Percentiles rank a stretch among this genome's conserved stretches.
These are phyloP conservation scores for Lepidopterella palustris DNA, from an alignment of 495 filamentous ascomycete species.

Conservation along the genomic window DNA sequence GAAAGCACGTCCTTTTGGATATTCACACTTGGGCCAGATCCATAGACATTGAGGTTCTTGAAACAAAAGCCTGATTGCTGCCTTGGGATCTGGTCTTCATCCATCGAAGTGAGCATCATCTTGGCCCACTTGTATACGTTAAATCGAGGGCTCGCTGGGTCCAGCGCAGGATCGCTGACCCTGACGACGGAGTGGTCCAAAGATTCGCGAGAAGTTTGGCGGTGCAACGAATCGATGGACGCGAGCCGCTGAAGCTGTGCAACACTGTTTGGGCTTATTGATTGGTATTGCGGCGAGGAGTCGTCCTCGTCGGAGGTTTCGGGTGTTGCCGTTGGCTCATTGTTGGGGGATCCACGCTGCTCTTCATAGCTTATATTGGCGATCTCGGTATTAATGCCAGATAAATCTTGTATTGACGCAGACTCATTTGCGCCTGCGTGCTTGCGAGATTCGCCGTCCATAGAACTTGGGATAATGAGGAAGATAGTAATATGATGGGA, in stretches of 20 bases:
- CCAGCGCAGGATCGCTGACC: not conserved
- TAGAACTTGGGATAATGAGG: no score
- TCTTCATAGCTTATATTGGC: no score
- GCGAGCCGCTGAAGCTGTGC: not conserved
- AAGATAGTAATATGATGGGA: no score
- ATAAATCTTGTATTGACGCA: no score
- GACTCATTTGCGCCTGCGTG: no score
- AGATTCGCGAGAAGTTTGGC: not conserved
- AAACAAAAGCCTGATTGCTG: not conserved
- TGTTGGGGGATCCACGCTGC: no score
- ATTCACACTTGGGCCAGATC: not conserved
- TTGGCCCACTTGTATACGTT: not conserved
- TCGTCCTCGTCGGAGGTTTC: no score
- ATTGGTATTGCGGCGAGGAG: not conserved
- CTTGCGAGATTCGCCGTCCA: no score
- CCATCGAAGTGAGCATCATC: not conserved
- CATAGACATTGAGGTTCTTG: not conserved
- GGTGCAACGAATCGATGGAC: not conserved
- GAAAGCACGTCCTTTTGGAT: not conserved
- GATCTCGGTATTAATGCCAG: no score
- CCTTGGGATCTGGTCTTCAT: not conserved
- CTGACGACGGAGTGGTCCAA: not conserved
- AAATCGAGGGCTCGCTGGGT: not conserved
- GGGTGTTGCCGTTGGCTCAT: no score
- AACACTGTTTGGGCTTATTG: not conserved